A percentile compares a stretch with the other conserved stretches of the same genome.
These are phyloP conservation scores for Alnus glutinosa DNA, from an alignment of 306 rosid species.

Conservation along the genomic window DNA sequence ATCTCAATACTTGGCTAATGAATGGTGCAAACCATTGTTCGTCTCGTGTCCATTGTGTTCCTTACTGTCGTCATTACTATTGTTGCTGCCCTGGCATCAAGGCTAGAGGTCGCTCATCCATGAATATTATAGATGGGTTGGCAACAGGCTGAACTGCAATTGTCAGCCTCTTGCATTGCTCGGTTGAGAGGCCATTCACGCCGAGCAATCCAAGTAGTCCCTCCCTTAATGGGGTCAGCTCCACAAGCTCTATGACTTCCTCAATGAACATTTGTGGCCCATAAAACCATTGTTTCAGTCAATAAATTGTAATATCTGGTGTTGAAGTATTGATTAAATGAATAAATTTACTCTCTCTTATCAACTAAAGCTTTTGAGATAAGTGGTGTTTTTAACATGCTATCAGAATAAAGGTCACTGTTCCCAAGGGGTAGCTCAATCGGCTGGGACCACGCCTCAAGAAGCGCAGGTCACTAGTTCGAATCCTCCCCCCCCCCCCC, in stretches of 20 bases:
- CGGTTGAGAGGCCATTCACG: constrained; percentile 75
- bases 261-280: constrained; percentile 67
- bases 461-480: too few relatives aligned
- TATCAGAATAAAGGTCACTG: too few relatives aligned
- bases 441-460: too few relatives aligned
- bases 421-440: too few relatives aligned
- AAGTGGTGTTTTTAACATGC: too few relatives aligned
- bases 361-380: too few relatives aligned
- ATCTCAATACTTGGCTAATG: constrained; percentile 98
- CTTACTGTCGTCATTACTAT: constrained; percentile 95
- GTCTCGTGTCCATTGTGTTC: constrained; percentile 83
- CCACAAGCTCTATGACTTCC: constrained; percentile 32
- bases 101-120: constrained; percentile 83
- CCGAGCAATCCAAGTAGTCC: constrained; percentile 81
- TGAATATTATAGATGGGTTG: constrained; percentile 42
- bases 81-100: constrained; percentile 97
- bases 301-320: background rate
- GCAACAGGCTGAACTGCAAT: constrained; percentile 92
- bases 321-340: too few relatives aligned
- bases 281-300: background rate
- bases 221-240: constrained; percentile 68
- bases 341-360: too few relatives aligned
- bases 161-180: constrained; percentile 86
- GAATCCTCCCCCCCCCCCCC: too few relatives aligned
- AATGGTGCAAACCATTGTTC: constrained; percentile 93